phyloP scores from a whole-genome alignment of 495 filamentous ascomycete genomes.

The Hypomontagnella submonticulosa region DNA sequence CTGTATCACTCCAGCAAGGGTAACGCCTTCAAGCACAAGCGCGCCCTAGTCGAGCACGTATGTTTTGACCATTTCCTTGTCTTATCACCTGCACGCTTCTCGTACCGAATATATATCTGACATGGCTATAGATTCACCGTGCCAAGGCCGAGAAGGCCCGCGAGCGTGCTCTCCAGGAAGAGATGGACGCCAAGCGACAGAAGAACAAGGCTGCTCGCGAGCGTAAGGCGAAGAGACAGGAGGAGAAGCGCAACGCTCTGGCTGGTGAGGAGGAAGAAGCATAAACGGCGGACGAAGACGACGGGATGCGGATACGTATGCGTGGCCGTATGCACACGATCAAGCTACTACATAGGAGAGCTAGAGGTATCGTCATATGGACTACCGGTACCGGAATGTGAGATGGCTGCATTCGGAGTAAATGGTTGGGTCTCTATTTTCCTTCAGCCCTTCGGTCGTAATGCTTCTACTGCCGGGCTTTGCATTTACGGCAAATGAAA shows the following conservation, averaged over 20 bases:
- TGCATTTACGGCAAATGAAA: constrained; percentile 67
- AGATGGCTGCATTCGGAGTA: constrained; percentile 67
- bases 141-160: constrained; percentile 99
- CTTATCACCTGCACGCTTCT: constrained; percentile 4
- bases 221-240: constrained; percentile 88
- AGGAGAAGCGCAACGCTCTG: constrained; percentile 88
- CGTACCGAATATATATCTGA: constrained; percentile 36
- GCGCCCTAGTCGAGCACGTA: constrained; percentile 99
- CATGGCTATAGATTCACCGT: constrained; percentile 86
- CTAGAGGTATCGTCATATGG: constrained; percentile 48
- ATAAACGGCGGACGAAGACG: constrained; percentile 49
- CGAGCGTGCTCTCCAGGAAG: constrained; percentile 93
- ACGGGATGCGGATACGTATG: constrained; percentile 30
- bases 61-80: constrained; percentile 58
- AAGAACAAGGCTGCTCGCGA: constrained; percentile 99
- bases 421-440: constrained; percentile 64
- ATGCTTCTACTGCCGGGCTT: constrained; percentile 53
- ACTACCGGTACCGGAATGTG: constrained; percentile 58
- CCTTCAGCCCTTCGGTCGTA: constrained; percentile 56
- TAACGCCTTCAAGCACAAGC: constrained; percentile 99
- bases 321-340: constrained; percentile 46
- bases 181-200: constrained; percentile 99
- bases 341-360: constrained; percentile 47
- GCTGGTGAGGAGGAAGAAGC: constrained; percentile 79
- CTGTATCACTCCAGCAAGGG: constrained; percentile 99